phyloP scores from a whole-genome alignment of 2,329 filamentous ascomycete species.

The Penicillium verrucosum region DNA sequence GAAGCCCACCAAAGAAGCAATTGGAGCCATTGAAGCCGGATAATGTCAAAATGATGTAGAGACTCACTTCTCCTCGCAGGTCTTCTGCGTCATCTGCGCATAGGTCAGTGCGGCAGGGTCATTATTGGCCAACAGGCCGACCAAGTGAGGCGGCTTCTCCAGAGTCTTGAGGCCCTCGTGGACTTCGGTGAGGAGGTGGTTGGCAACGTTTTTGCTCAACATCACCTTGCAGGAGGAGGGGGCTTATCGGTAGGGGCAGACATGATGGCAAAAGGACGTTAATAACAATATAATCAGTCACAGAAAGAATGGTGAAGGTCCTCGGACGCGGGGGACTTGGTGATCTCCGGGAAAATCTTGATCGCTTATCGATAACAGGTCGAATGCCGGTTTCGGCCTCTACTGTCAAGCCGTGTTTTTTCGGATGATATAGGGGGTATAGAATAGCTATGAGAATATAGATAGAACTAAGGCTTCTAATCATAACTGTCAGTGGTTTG shows the following conservation, averaged over 20 bases:
- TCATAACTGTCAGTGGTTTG: background rate
- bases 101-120: conserved; percentile 92
- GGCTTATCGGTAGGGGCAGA: conserved; percentile 29
- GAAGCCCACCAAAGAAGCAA: conserved; percentile 4
- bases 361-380: conserved; percentile 40
- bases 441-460: background rate
- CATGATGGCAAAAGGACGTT: conserved; percentile 23
- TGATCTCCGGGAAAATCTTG: conserved; percentile 28
- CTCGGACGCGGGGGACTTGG: conserved; percentile 11
- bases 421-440: background rate
- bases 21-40: conserved; percentile 9
- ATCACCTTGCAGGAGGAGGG: conserved; percentile 78
- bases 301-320: conserved; percentile 7
- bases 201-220: conserved; percentile 81
- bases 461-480: background rate
- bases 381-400: conserved; percentile 31
- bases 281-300: background rate
- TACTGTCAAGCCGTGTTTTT: conserved; percentile 9
- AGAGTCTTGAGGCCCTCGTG: conserved; percentile 70
- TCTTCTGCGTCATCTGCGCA: conserved; percentile 96
- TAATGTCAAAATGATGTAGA: conserved; percentile 13
- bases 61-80: conserved; percentile 88
- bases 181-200: conserved; percentile 74
- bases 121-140: conserved; percentile 86
- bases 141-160: conserved; percentile 70